Conservation (phyloP, 2,329 filamentous ascomycete species). For the Fusarium sp. region DNA sequence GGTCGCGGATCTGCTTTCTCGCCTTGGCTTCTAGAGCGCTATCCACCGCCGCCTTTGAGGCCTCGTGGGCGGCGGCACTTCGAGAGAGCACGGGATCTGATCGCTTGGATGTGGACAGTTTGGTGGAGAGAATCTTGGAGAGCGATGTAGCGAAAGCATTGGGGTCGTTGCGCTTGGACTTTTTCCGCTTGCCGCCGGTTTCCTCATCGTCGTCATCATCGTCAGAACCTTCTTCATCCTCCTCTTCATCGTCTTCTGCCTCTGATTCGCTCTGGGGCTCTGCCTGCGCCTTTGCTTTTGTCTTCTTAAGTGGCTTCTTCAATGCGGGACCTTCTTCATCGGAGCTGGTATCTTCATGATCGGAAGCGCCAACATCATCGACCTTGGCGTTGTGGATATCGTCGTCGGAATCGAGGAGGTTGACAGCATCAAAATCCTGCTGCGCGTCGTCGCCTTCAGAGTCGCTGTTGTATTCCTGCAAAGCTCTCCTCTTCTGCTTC, state of each 20-base stretch:
- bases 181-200: constrained; percentile 53
- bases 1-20: constrained; percentile 78
- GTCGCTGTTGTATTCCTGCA: constrained; percentile 63
- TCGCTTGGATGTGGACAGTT: constrained; percentile 83
- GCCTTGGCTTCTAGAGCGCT: constrained; percentile 85
- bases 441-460: constrained; percentile 55
- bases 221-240: constrained; percentile 45
- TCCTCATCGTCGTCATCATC: constrained; percentile 54
- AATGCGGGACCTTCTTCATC: constrained; percentile 48
- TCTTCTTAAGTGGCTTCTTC: constrained; percentile 45
- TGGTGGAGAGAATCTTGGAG: constrained; percentile 90
- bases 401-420: constrained; percentile 68
- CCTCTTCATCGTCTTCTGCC: constrained; percentile 36
- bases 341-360: constrained; percentile 49
- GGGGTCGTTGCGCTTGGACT: constrained; percentile 91
- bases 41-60: constrained; percentile 78
- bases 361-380: constrained; percentile 59
- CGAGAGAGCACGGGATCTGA: constrained; percentile 92
- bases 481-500: constrained; percentile 61
- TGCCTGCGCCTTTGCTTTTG: constrained; percentile 42
- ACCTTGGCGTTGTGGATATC: constrained; percentile 64
- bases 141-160: constrained; percentile 92
- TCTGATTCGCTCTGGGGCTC: constrained; percentile 37
- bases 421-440: constrained; percentile 60
- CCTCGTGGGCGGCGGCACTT: constrained; percentile 77